Percentiles rank a stretch among this genome's conserved stretches.
Evolutionary conservation across 768 basidiomycete species (phyloP).

Genomic region (Rhizopogon sp.): DNA sequence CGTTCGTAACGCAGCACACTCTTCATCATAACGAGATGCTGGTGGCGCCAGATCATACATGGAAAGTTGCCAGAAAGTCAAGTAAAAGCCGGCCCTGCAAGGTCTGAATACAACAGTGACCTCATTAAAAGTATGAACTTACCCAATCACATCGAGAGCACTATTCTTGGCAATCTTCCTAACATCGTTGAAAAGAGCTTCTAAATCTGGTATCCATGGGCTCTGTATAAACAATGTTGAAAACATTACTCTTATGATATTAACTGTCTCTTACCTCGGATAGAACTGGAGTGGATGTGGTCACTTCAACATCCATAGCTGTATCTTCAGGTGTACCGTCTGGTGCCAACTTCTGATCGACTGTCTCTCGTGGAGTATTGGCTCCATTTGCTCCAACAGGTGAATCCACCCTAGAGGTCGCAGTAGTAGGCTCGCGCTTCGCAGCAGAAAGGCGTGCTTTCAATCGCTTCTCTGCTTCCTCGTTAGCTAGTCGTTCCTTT

Average conservation of each 20-base stretch:
- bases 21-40: slow-evolving; percentile 71
- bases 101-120: slow-evolving; percentile 5
- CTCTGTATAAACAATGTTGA: slow-evolving; percentile 33
- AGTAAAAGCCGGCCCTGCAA: slow-evolving; percentile 81
- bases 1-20: slow-evolving; percentile 53
- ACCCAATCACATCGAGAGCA: slow-evolving; percentile 69
- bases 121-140: slow-evolving; percentile 21
- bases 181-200: slow-evolving; percentile 70
- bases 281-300: slow-evolving; percentile 18
- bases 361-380: slow-evolving; percentile 21
- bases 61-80: slow-evolving; percentile 96
- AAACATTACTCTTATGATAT: not conserved
- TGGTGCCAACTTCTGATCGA: slow-evolving; percentile 19
- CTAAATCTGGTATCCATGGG: slow-evolving; percentile 78
- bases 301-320: slow-evolving; percentile 49
- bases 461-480: slow-evolving; percentile 76
- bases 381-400: slow-evolving; percentile 37
- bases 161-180: slow-evolving; percentile 64
- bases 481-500: slow-evolving; percentile 61
- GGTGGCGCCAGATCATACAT: slow-evolving; percentile 87
- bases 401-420: slow-evolving; percentile 59
- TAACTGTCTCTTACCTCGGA: slow-evolving; percentile 33
- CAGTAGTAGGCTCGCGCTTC: slow-evolving; percentile 61
- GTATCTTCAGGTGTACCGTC: slow-evolving; percentile 38
- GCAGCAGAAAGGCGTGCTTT: slow-evolving; percentile 71